Evolutionary conservation across 805 yeast genomes (phyloP), one percentile per base, ranked within the genome.

Genomic region (Suhomyces pyralidae): DNA sequence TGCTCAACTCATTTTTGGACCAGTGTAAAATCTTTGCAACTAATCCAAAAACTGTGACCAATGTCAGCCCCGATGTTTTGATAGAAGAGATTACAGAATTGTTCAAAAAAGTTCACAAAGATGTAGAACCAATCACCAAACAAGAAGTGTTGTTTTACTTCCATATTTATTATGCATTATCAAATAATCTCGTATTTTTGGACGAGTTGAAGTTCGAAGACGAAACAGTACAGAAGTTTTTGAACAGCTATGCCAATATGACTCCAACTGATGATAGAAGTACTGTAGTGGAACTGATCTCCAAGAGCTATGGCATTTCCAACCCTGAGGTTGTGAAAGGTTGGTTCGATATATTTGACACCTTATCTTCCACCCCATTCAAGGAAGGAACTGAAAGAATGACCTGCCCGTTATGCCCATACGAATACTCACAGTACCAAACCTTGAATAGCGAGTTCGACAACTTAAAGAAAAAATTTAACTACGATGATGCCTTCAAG

Each of bases 341-440:
- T 10, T 74, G 77, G 76, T 66, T 64, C 47, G 61, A 63, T 6
- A 61, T 66, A 7, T 73, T 73, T 55, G 62, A 63, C 17, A 51
- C 57, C 7, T 62, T 70, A 49, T 54, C 63, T 6, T 55, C 63
- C 10, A 61, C 64, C 9, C 72, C 71, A 7, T 65, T 61, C 49
- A 55, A 66, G 4, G 56, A 56, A 3, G 63, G 58, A 7, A 59
- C 50, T 42, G 48, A 58, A 20, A 52, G 58, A 32, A 55, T 55
- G 45, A 61, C 68, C 10, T 61, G 65, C 52, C 52, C 69, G 5
- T 56, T 70, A 32, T 65, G 71, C 56, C 73, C 74, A 1, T 55
- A 57, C 44, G 70, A 67, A 46, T 66, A 64, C 45, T 56, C 59
- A 19, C 58, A 54, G 9, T 60, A 53, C 46, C 51, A 59, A 36